phyloP scores from a whole-genome alignment of 768 basidiomycete genomes.

The Podaxis sp. region DNA sequence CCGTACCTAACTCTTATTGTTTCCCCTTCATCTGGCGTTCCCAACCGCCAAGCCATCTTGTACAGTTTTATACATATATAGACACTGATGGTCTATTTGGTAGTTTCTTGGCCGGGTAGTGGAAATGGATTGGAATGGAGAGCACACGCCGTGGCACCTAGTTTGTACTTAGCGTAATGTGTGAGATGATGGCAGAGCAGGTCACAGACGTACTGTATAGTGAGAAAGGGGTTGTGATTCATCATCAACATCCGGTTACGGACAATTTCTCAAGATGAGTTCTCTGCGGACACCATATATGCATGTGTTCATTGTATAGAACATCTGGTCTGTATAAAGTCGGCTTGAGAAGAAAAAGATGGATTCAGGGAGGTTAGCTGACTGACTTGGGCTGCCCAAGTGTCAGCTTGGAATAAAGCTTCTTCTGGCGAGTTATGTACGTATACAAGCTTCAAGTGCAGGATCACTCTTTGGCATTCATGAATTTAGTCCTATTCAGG shows the following conservation, averaged over 20 bases:
- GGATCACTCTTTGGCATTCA: neutral
- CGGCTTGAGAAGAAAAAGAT: neutral
- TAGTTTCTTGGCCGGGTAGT: neutral
- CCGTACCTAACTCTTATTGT: conserved; percentile 15
- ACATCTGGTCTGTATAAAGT: neutral
- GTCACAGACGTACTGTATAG: neutral
- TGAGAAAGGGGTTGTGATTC: neutral
- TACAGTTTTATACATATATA: conserved; percentile 1
- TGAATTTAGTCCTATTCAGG: neutral
- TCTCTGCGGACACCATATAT: neutral
- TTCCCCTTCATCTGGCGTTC: neutral
- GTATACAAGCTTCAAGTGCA: neutral
- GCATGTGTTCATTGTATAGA: neutral
- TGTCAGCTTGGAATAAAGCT: neutral
- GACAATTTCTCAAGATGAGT: neutral
- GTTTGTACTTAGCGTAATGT: neutral
- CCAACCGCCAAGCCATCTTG: neutral
- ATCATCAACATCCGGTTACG: neutral
- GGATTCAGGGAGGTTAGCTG: neutral
- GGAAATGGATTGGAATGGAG: conserved; percentile 6
- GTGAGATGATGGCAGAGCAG: neutral
- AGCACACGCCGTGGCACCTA: neutral
- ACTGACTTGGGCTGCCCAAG: neutral
- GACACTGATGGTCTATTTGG: conserved; percentile 5
- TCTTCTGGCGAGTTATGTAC: neutral